These are phyloP conservation scores for Hypoxylon fragiforme DNA, from an alignment of 495 filamentous ascomycete genomes.

Conservation along the genomic window DNA sequence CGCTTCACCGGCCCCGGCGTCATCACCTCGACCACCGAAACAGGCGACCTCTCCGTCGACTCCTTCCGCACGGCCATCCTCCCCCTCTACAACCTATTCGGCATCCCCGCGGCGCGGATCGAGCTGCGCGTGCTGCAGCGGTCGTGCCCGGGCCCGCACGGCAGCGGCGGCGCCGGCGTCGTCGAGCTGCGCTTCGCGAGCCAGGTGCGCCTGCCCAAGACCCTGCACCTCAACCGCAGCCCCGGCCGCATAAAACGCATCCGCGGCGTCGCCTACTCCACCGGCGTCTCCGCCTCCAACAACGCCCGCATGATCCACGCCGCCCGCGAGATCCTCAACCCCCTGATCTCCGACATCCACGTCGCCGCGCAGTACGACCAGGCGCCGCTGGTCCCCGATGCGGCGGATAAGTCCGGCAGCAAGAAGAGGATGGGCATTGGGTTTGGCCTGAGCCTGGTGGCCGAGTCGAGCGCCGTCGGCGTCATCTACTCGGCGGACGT, in stretches of 20 bases:
- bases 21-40: slow-evolving; percentile 81
- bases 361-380: slow-evolving; percentile 66
- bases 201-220: slow-evolving; percentile 90
- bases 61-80: slow-evolving; percentile 91
- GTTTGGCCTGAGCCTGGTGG: slow-evolving; percentile 87
- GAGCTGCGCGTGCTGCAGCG: slow-evolving; percentile 82
- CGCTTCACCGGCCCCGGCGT: slow-evolving; percentile 87
- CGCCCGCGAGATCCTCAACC: slow-evolving; percentile 84
- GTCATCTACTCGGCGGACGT: slow-evolving; percentile 86
- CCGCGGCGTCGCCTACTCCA: slow-evolving; percentile 89
- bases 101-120: slow-evolving; percentile 76
- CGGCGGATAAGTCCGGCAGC: slow-evolving; percentile 57
- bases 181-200: slow-evolving; percentile 90
- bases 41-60: slow-evolving; percentile 86
- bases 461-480: slow-evolving; percentile 80
- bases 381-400: slow-evolving; percentile 68
- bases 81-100: slow-evolving; percentile 86
- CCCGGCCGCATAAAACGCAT: slow-evolving; percentile 85
- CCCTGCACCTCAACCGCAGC: slow-evolving; percentile 80
- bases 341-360: slow-evolving; percentile 83
- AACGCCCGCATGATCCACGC: slow-evolving; percentile 95
- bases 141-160: slow-evolving; percentile 72
- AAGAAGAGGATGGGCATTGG: slow-evolving; percentile 65
- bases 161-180: slow-evolving; percentile 81
- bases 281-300: slow-evolving; percentile 85